Evolutionary conservation across 306 rosid species (phyloP).

Genomic region (Lathyrus oleraceus): DNA sequence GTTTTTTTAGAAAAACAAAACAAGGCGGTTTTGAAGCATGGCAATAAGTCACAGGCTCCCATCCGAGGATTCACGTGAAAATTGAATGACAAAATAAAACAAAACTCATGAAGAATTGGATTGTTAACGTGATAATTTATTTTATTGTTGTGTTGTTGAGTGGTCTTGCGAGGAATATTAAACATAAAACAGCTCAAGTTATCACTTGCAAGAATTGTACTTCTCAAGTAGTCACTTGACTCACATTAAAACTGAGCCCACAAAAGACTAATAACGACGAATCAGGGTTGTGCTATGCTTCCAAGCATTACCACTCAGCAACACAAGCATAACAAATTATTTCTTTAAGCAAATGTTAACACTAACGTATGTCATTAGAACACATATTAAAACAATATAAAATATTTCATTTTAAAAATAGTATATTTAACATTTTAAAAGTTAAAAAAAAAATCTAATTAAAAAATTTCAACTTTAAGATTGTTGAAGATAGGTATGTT

Average conservation of each 20-base stretch:
- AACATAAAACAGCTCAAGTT: constrained; percentile 6
- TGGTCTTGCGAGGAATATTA: neutral
- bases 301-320: constrained; percentile 17
- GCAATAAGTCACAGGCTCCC: neutral
- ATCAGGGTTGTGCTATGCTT: neutral
- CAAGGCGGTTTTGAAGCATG: neutral
- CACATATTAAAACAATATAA: too few relatives aligned
- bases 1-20: neutral
- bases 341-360: neutral
- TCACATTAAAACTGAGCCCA: neutral
- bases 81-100: neutral
- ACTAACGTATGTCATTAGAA: too few relatives aligned
- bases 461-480: too few relatives aligned
- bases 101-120: neutral
- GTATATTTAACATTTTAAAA: too few relatives aligned
- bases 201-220: constrained; percentile 38
- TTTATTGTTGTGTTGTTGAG: too few relatives aligned
- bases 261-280: neutral
- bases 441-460: too few relatives aligned
- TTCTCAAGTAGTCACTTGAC: constrained; percentile 32
- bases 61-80: constrained; percentile 16
- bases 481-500: too few relatives aligned
- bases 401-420: too few relatives aligned
- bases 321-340: neutral
- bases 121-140: neutral